Percentiles rank a stretch among this genome's conserved stretches.
phyloP scores from a whole-genome alignment of 768 basidiomycete species.

The Ramaria sp. region DNA sequence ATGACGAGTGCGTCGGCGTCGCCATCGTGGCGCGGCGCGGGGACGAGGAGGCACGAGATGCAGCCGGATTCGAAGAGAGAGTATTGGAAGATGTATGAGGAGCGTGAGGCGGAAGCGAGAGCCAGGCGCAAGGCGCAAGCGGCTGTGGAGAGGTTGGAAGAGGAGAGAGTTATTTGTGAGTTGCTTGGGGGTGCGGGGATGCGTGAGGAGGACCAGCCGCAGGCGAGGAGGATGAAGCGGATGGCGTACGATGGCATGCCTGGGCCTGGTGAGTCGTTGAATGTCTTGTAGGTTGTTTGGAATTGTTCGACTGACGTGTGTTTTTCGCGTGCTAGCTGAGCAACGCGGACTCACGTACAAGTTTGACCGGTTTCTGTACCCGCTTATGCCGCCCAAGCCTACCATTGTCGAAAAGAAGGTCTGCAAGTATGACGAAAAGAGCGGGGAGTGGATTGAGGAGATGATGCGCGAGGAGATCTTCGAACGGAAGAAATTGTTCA shows the following conservation, averaged over 20 bases:
- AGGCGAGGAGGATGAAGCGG: constrained; percentile 5
- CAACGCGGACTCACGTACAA: background rate
- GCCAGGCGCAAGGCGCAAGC: background rate
- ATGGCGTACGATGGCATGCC: constrained; percentile 11
- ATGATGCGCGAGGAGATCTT: background rate
- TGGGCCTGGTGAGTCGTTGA: background rate
- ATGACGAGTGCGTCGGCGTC: background rate
- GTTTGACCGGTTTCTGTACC: constrained; percentile 8
- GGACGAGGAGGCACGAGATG: background rate
- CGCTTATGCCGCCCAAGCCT: background rate
- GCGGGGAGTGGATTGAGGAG: background rate
- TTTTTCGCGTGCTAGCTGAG: background rate
- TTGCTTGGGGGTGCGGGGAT: constrained; percentile 5
- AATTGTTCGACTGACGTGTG: background rate
- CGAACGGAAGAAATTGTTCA: constrained; percentile 7
- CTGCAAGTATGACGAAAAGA: background rate
- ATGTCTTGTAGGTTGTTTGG: background rate
- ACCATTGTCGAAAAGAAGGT: background rate
- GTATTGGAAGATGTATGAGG: constrained; percentile 2
- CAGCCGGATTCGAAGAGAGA: background rate
- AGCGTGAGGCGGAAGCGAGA: background rate
- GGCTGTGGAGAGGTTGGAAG: background rate
- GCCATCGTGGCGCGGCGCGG: background rate
- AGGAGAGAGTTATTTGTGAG: constrained; percentile 7
- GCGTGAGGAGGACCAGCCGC: constrained; percentile 9